A percentile compares a stretch with the other conserved stretches of the same genome.
These are phyloP conservation scores for Chaetomium globosum DNA, from an alignment of 2,329 filamentous ascomycete species.

Conservation along the genomic window DNA sequence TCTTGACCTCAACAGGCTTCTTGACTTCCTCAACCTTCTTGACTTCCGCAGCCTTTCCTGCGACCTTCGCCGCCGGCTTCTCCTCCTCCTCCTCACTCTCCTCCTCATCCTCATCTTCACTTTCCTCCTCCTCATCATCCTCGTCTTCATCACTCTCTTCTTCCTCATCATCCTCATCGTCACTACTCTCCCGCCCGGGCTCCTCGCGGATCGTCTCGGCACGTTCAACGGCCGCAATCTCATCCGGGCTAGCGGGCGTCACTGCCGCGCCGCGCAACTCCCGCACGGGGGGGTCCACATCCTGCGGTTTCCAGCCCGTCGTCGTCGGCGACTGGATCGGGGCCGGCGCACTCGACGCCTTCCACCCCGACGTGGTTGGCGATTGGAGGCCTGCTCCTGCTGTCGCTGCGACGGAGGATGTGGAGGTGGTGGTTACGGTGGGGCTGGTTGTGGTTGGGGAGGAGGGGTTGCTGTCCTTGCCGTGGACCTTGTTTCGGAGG, in stretches of 20 bases:
- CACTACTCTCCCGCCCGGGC: conserved; percentile 43
- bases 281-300: conserved; percentile 40
- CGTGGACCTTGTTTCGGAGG: conserved; percentile 59
- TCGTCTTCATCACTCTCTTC: conserved; percentile 8
- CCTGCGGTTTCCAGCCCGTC: conserved; percentile 46
- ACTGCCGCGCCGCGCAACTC: conserved; percentile 43
- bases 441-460: conserved; percentile 6
- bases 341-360: conserved; percentile 36
- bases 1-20: not conserved
- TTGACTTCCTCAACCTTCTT: not conserved
- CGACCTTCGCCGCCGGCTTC: not conserved
- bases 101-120: conserved; percentile 31
- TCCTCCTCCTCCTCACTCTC: conserved; percentile 31
- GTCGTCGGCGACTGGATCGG: conserved; percentile 48
- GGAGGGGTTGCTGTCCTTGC: conserved; percentile 43
- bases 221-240: conserved; percentile 48
- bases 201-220: conserved; percentile 48
- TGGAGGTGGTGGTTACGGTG: not conserved
- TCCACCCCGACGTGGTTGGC: conserved; percentile 51
- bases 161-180: conserved; percentile 33
- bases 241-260: conserved; percentile 42
- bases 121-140: conserved; percentile 27
- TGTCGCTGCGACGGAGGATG: not conserved
- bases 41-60: not conserved
- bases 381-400: conserved; percentile 47